Evolutionary conservation across 2,329 filamentous ascomycete species (phyloP), one percentile per base, ranked within the genome.

Genomic region (Colletotrichum kahawae): DNA sequence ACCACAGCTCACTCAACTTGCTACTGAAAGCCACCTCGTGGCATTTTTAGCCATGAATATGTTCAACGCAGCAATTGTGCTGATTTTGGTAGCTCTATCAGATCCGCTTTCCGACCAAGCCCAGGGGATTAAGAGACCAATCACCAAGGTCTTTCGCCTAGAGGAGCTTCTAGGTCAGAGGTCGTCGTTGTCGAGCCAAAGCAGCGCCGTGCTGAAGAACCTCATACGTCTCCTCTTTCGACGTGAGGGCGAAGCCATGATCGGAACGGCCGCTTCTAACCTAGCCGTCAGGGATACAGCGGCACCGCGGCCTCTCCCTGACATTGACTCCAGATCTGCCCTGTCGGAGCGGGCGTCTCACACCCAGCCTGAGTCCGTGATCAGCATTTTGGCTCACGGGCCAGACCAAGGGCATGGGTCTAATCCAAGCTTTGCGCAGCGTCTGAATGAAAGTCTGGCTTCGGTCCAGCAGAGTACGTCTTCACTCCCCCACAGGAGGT

Each of bases 401-500:
- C 43, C 43, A 51, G 43, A 51, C 2, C 43, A 51, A 51, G 43
- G 43, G 43, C n/a, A 51, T 51, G 43, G 43, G 10, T 51, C 43
- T 51, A 51, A 51, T 21, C 43, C 43, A 51, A 51, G 43, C 43
- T 51, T 51, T 51, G 43, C 43, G 21, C n/a, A 51, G 43, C n/a
- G n/a, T 12, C 43, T 51, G n/a, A 51, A 51, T 4, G 43, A 51
- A 1, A 51, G 43, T 51, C 43, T 51, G 43, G 43, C 43, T 21
- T 51, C 43, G 10, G 43, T 51, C 1, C 43, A 51, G 43, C 43
- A 51, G 43, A 51, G 43, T 51, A 21, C 12, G 43, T 51, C n/a
- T 21, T 51, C n/a, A 51, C 1, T 1, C 1, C n/a, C 43, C 0
- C 1, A 24, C 21, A 13, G 1, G 1, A 48, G 2, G 3, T 51